phyloP scores from a whole-genome alignment of 495 filamentous ascomycete genomes.

The Aspergillus nidulans region DNA sequence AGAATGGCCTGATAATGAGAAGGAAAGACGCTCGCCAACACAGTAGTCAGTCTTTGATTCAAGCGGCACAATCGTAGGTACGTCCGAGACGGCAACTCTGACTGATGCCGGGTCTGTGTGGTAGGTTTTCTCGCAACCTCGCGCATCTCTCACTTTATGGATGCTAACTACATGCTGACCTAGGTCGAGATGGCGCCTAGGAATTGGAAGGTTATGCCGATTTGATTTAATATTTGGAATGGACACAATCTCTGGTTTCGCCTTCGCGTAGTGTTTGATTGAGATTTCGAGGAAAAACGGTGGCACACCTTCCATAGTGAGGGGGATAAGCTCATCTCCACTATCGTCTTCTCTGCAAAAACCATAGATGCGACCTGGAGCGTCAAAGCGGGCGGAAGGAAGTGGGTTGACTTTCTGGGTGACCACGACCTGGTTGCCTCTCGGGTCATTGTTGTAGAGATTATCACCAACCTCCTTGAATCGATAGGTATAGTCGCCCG shows the following conservation, averaged over 20 bases:
- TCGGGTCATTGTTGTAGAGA: conserved; percentile 72
- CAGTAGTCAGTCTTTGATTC: conserved; percentile 88
- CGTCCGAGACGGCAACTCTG: conserved; percentile 83
- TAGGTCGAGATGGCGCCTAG: conserved; percentile 71
- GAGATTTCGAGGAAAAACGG: conserved; percentile 87
- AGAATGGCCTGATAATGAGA: conserved; percentile 78
- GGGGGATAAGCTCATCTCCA: conserved; percentile 79
- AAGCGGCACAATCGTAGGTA: conserved; percentile 82
- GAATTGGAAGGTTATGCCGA: conserved; percentile 74
- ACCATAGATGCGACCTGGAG: conserved; percentile 90
- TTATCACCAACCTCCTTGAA: conserved; percentile 76
- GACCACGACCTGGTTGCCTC: conserved; percentile 58
- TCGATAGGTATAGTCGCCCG: conserved; percentile 80
- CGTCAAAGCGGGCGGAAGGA: conserved; percentile 73
- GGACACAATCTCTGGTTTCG: conserved; percentile 72
- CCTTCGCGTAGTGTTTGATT: conserved; percentile 82
- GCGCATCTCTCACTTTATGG: conserved; percentile 78
- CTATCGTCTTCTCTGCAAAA: conserved; percentile 83
- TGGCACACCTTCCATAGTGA: conserved; percentile 73
- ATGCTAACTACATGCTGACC: conserved; percentile 84
- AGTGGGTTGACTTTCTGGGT: conserved; percentile 77
- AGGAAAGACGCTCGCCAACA: conserved; percentile 89
- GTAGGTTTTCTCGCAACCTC: conserved; percentile 72
- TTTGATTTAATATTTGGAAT: conserved; percentile 71
- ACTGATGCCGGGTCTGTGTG: conserved; percentile 66